Evolutionary conservation across 345 rosid species (phyloP), one percentile per base, ranked within the genome.

Genomic region (Syzygium grande): DNA sequence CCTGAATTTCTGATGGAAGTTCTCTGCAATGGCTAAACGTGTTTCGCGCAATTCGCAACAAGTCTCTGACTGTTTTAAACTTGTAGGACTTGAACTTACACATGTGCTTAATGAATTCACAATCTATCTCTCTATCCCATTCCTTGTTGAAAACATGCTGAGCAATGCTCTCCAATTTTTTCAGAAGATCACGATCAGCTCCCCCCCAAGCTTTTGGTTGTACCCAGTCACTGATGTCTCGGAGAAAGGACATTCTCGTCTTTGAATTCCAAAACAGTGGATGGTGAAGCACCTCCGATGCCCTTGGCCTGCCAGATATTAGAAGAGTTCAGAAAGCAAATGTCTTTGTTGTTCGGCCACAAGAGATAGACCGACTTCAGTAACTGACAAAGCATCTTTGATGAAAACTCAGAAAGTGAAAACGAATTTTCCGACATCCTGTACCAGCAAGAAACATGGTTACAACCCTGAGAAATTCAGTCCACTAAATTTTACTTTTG

Each of bases 191-290:
- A 84, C 99, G 96, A 87, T 88, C 84, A 63, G 90, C 38, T 73
- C 80, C 85, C 87, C 90, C 94, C 89, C 98, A 90, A 63, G 92
- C 95, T 93, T 96, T 99, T 84, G 93, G 90, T 89, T 98, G 96
- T 61, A 96, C 93, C 88, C 98, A 89, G 91, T 98, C 99, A 84
- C 99, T 98, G 19, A 93, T 90, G 85, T 96, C 99, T 1, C 96
- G 99, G 84, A 94, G 96, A 87, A 98, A 98, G 29, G 98, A 95
- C 51, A 98, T 87, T 88, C 97, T 94, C 84, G 34, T 93, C 94
- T 96, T 98, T 8, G 96, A 92, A 94, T 89, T 93, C 99, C 99
- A 98, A 89, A 96, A 96, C 84, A 98, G 89, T 51, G 99, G 99
- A 91, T 98, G 99, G 63, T 88, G 90, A 85, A 96, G 83, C 85